A percentile compares a stretch with the other conserved stretches of the same genome.
These are phyloP conservation scores for Apodospora peruviana DNA, from an alignment of 495 filamentous ascomycete genomes.

Conservation along the genomic window DNA sequence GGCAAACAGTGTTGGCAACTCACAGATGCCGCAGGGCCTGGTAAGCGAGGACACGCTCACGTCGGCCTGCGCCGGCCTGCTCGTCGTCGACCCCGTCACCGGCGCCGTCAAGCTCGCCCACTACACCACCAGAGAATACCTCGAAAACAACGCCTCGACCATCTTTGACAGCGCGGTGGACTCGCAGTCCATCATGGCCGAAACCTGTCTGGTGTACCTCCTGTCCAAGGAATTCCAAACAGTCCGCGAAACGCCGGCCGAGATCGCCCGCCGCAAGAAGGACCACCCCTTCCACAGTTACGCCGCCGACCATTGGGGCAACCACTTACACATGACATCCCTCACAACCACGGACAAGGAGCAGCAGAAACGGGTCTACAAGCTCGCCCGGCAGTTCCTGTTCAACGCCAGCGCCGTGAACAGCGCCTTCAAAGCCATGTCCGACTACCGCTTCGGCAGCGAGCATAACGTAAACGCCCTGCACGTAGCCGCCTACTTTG, in stretches of 20 bases:
- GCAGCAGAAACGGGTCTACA: not conserved
- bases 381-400: not conserved
- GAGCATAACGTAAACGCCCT: not conserved
- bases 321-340: not conserved
- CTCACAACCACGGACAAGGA: no score
- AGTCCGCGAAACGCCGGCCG: not conserved
- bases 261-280: not conserved
- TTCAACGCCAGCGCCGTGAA: not conserved
- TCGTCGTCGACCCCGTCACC: not conserved
- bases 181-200: not conserved
- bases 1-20: not conserved
- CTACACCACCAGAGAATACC: not conserved
- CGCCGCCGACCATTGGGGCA: not conserved
- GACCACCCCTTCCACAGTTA: not conserved
- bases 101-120: not conserved
- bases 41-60: not conserved
- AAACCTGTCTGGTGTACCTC: not conserved
- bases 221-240: not conserved
- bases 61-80: not conserved
- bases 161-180: not conserved
- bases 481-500: slow-evolving; percentile 1
- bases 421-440: not conserved
- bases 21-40: not conserved
- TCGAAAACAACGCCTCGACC: not conserved
- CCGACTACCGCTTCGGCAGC: not conserved